Evolutionary conservation across 768 basidiomycete species (phyloP), one percentile per base, ranked within the genome.

Genomic region (Holtermannia corniformis): DNA sequence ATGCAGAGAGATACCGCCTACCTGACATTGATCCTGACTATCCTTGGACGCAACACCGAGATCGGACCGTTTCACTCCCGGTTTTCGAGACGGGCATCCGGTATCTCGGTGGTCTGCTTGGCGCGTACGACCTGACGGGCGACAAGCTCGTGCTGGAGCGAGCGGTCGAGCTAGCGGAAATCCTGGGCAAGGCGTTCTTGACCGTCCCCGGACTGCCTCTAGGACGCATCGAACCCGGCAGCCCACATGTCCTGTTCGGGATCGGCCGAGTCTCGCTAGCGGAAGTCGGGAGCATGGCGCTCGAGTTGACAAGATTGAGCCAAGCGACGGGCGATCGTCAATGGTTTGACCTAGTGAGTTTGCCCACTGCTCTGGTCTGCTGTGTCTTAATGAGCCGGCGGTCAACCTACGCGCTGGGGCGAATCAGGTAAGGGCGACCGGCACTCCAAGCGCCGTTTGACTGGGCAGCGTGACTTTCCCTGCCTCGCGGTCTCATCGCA

Each of bases 61-160:
- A 62, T 44, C 21, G 40, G 13, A 40, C 20, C 2, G 49, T 60
- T 19, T 56, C 54, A 4, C 22, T 75, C 19, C 58, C 68, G 2
- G 59, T 71, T 3, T 76, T 76, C 54, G 76, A 76, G 57, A 76
- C 74, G 5, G 70, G 67, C 3, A 76, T 76, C 47, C 66, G 76
- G 37, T 76, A 76, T 48, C 68, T 76, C 41, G 75, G 75, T 16
- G 74, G 74, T 12, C 45, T 76, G 13, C 50, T 76, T 2, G 67
- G 73, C 0, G 75, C 74, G 1, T 74, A 73, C 56, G 75, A 76
- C 51, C 60, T 76, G 13, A 72, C 72, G 2, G 71, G 72, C 13
- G 76, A 76, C 54, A 49, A 62, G 4, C 58, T 76, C 25, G 62
- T 76, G 59, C 55, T 76, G 24, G 66, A 72, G 5, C 50, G 76